These are phyloP conservation scores for Brachypodium distachyon DNA, from an alignment of 202 grass and related monocot genomes.

Conservation along the genomic window DNA sequence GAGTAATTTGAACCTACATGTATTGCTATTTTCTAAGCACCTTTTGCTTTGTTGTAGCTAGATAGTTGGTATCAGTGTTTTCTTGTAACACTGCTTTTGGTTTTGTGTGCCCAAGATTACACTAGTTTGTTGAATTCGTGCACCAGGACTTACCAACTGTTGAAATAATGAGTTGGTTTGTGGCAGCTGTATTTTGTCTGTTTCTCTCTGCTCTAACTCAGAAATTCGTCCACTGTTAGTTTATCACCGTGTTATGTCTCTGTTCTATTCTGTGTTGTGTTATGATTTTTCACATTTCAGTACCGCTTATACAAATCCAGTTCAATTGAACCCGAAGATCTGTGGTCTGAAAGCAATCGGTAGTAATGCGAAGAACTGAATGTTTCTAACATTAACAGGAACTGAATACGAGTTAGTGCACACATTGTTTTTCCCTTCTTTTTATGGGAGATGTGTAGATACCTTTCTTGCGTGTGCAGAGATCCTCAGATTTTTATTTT, in stretches of 20 bases:
- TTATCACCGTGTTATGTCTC: not conserved
- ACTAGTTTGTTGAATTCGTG: slow-evolving; percentile 25
- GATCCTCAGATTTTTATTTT: no score
- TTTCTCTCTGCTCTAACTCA: not conserved
- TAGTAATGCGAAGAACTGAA: not conserved
- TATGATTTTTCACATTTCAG: not conserved
- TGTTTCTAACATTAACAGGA: not conserved
- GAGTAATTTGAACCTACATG: not conserved
- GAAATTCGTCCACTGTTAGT: not conserved
- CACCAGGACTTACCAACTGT: not conserved
- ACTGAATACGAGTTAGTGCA: not conserved
- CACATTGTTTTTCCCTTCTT: not conserved
- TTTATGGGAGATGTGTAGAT: not conserved
- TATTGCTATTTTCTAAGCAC: not conserved
- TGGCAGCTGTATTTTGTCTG: slow-evolving; percentile 7
- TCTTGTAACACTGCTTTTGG: slow-evolving; percentile 5
- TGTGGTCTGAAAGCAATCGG: not conserved
- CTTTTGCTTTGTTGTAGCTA: slow-evolving; percentile 14
- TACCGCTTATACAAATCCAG: not conserved
- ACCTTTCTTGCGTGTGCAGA: not conserved
- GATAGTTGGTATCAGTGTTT: not conserved
- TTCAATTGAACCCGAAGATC: not conserved
- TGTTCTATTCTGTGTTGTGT: not conserved
- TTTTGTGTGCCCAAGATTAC: not conserved
- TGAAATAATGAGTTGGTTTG: not conserved